Percentiles rank a stretch among this genome's conserved stretches.
These are phyloP conservation scores for Purshia tridentata DNA, from an alignment of 306 rosid species.

Conservation along the genomic window DNA sequence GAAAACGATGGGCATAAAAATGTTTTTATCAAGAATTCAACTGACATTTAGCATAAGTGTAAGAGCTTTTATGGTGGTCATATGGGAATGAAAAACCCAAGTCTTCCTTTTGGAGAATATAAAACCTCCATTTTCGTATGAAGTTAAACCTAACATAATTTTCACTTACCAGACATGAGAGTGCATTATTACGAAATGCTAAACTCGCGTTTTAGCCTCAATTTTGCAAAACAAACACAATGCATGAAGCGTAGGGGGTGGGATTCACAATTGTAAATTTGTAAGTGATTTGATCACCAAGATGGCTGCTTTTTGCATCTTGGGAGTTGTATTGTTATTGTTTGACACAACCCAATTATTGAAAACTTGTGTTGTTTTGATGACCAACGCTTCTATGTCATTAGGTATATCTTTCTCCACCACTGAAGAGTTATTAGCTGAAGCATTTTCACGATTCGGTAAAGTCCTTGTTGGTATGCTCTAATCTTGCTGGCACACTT, in stretches of 20 bases:
- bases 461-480: constrained; percentile 19
- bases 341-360: not conserved
- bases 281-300: not conserved
- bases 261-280: not conserved
- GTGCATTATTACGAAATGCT: not conserved
- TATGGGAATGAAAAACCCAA: too few species aligned
- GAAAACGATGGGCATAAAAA: too few species aligned
- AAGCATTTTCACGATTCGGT: constrained; percentile 24
- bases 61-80: too few species aligned
- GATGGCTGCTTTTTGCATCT: not conserved
- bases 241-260: not conserved
- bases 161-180: too few species aligned
- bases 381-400: not conserved
- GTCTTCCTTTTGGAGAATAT: too few species aligned
- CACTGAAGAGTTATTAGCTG: constrained; percentile 16
- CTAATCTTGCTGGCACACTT: not conserved
- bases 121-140: too few species aligned
- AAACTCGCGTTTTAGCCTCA: not conserved
- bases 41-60: too few species aligned
- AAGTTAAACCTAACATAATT: too few species aligned
- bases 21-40: too few species aligned
- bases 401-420: constrained; percentile 19
- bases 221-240: not conserved
- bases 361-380: not conserved
- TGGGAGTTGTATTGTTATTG: not conserved